Evolutionary conservation across 169 alveolate genomes (phyloP).

Genomic region (Cryptosporidium parvum): DNA sequence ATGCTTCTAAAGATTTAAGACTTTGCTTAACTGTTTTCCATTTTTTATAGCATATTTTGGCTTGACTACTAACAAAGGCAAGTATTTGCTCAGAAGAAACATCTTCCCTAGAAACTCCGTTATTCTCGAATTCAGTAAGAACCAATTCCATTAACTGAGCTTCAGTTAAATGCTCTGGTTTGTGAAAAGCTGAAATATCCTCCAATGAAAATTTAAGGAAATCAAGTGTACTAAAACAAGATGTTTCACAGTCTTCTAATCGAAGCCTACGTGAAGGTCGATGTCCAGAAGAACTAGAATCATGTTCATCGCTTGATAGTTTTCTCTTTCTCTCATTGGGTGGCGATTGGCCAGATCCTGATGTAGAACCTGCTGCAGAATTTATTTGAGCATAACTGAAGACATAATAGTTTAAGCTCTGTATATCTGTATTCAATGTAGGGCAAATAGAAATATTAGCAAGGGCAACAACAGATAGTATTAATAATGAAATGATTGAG

Average conservation of each 20-base stretch:
- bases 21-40: conserved; percentile 1
- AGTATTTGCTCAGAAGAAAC: background rate
- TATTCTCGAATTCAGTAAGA: background rate
- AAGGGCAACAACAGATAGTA: background rate
- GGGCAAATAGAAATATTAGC: conserved; percentile 15
- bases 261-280: conserved; percentile 5
- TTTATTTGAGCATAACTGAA: conserved; percentile 1
- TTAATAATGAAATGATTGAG: conserved; percentile 1
- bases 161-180: background rate
- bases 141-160: background rate
- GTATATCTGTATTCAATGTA: background rate
- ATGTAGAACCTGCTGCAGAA: background rate
- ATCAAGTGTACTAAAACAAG: background rate
- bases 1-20: conserved; percentile 1
- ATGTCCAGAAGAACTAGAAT: background rate
- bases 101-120: background rate
- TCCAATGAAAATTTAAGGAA: background rate
- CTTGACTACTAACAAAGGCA: background rate
- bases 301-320: background rate
- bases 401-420: background rate
- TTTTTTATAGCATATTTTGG: background rate
- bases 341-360: background rate
- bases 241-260: background rate
- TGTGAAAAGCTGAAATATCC: background rate
- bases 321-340: conserved; percentile 17